A percentile compares a stretch with the other conserved stretches of the same genome.
phyloP scores from a whole-genome alignment of 2,329 filamentous ascomycete species.

The Didymella exigua region DNA sequence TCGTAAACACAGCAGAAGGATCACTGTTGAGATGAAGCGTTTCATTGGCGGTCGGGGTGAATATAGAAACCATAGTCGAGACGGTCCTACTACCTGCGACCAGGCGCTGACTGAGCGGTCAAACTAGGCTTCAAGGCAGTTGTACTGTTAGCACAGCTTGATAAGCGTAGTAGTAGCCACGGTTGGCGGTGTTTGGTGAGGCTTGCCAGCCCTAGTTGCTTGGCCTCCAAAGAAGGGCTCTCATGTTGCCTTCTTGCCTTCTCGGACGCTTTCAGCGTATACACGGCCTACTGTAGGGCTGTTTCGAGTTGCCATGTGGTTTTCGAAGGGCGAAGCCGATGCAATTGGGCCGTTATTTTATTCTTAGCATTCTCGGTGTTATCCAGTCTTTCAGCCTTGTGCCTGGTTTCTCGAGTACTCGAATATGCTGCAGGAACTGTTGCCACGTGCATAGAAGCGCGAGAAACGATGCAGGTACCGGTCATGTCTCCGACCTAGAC shows the following conservation, averaged over 20 bases:
- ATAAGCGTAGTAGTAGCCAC: not conserved
- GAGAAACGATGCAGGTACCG: not conserved
- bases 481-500: not conserved
- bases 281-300: not conserved
- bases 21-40: not conserved
- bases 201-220: not conserved
- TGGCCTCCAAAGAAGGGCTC: not conserved
- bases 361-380: not conserved
- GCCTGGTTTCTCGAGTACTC: not conserved
- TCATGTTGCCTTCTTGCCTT: not conserved
- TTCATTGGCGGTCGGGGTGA: not conserved
- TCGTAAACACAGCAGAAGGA: not conserved
- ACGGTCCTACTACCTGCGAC: not conserved
- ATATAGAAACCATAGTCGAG: too few species aligned
- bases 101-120: not conserved
- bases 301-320: not conserved
- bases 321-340: not conserved
- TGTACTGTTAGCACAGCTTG: not conserved
- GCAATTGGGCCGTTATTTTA: not conserved
- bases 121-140: not conserved
- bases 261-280: too few species aligned
- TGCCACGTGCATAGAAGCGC: not conserved
- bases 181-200: not conserved
- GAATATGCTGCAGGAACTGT: not conserved
- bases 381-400: not conserved